phyloP scores from a whole-genome alignment of 768 basidiomycete species.

The Termitomyces sp. region DNA sequence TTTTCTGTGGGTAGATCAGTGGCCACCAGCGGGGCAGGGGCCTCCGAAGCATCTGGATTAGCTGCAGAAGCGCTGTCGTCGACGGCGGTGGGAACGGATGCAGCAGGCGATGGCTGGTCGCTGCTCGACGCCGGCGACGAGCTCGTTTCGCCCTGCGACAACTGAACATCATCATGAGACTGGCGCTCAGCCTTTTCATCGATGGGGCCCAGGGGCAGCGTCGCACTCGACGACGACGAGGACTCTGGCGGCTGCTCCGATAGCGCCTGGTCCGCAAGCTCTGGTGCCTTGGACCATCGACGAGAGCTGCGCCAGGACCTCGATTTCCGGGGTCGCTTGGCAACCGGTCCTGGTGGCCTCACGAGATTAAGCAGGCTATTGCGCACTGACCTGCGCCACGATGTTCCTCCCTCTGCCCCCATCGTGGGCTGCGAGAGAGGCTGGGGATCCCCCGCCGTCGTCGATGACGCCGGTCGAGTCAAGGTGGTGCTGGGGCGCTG shows the following conservation, averaged over 20 bases:
- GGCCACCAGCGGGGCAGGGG: not conserved
- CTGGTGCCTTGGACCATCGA: conserved; percentile 8
- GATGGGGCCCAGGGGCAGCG: not conserved
- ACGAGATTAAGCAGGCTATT: conserved; percentile 31
- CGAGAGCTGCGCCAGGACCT: conserved; percentile 7
- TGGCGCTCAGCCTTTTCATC: not conserved
- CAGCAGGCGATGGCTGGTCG: not conserved
- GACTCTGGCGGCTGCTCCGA: not conserved
- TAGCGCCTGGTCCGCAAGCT: not conserved
- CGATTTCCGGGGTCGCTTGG: conserved; percentile 5
- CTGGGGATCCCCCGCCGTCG: not conserved
- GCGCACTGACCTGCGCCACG: conserved; percentile 25
- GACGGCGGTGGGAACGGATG: not conserved
- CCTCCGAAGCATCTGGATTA: not conserved
- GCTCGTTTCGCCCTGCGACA: not conserved
- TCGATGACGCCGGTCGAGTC: not conserved
- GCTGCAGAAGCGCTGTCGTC: not conserved
- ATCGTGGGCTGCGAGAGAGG: not conserved
- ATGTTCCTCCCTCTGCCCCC: conserved; percentile 12
- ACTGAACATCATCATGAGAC: not conserved
- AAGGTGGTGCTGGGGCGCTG: conserved; percentile 14
- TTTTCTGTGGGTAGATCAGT: not conserved
- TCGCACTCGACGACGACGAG: not conserved
- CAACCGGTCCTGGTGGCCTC: conserved; percentile 20
- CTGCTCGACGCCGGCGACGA: conserved; percentile 3